Percentiles rank a stretch among this genome's conserved stretches.
Evolutionary conservation across 441 rosid genomes (phyloP).

Genomic region (Eutrema salsugineum): DNA sequence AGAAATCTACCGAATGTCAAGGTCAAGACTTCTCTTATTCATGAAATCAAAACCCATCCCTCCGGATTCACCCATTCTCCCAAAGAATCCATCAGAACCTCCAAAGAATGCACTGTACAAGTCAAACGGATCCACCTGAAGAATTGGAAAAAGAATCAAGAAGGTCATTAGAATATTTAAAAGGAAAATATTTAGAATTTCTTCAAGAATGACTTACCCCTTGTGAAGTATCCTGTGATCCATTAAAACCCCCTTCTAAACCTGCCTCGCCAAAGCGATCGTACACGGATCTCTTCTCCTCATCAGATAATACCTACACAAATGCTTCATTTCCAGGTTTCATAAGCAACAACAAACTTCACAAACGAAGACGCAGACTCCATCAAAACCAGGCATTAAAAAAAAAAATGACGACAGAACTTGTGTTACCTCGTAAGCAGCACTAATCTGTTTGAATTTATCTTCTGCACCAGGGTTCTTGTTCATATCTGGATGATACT

Average conservation of each 20-base stretch:
- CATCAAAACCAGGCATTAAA: neutral
- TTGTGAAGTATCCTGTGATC: constrained; percentile 42
- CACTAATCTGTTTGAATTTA: constrained; percentile 91
- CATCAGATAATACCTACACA: constrained; percentile 90
- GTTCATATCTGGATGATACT: constrained; percentile 92
- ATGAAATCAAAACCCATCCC: constrained; percentile 58
- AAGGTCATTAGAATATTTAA: neutral
- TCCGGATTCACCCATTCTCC: constrained; percentile 51
- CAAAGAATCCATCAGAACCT: constrained; percentile 68
- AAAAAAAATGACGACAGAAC: neutral
- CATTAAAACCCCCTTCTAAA: constrained; percentile 57
- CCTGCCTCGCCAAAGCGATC: constrained; percentile 89
- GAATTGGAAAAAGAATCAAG: neutral
- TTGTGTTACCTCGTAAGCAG: constrained; percentile 82
- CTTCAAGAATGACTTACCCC: constrained; percentile 42
- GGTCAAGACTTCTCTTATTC: constrained; percentile 50
- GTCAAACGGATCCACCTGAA: constrained; percentile 87
- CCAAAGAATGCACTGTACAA: constrained; percentile 83
- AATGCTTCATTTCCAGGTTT: constrained; percentile 37
- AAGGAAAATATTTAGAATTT: neutral
- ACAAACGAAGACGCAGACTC: neutral
- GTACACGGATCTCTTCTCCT: constrained; percentile 81
- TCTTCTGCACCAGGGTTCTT: constrained; percentile 85
- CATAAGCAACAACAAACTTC: constrained; percentile 10
- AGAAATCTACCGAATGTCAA: constrained; percentile 58